Base-by-base conservation (phyloP, 177 flowering plant species). In the Vitis hybrid region DNA sequence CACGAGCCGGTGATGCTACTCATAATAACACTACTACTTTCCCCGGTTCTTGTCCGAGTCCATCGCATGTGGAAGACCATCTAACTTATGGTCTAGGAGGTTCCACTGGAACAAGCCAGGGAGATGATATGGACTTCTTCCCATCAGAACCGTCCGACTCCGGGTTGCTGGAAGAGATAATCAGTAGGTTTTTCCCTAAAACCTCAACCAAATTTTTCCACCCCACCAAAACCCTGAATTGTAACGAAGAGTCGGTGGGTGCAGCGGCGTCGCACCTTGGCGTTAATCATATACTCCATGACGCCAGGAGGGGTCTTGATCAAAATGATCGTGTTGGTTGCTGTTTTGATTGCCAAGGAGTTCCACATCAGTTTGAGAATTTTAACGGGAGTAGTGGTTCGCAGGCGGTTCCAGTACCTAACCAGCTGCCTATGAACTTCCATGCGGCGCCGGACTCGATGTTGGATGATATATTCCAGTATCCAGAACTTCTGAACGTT, bases 161-260 rank as follows among this genome's bases (percentile, higher is more conserved):
- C 0, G 97, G 97, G 4, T 63, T 90, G 44, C 67, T 92, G 55
- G 81, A 92, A 38, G 91, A 90, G 67, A 76, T 87, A n/a, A 77
- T 92, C 67, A 82, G 86, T 31, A 87, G 87, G 56, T 92, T 79
- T 64, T 75, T 88, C 47, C 93, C 93, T 0, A 75, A 80, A 65
- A 71, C 77, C 3, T 15, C 67, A 51, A 22, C 73, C 10, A 64
- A 66, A 38, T 65, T 49, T 7, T 4, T 0, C 47, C 33, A 67
- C 6, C 57, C 52, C 47, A 3, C 55, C 47, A 20, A 24, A 53
- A 11, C 10, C 13, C 17, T 18, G 6, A 24, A 4, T 17, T 58
- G 8, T 11, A 14, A 11, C 19, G 19, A 6, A 1, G 59, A 0
- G 1, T 24, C 56, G 9, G 31, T 13, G 0, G 20, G 7, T 61